Evolutionary conservation across 192 early-diverging fungal genomes (phyloP).

Genomic region (Coemansia sp.): DNA sequence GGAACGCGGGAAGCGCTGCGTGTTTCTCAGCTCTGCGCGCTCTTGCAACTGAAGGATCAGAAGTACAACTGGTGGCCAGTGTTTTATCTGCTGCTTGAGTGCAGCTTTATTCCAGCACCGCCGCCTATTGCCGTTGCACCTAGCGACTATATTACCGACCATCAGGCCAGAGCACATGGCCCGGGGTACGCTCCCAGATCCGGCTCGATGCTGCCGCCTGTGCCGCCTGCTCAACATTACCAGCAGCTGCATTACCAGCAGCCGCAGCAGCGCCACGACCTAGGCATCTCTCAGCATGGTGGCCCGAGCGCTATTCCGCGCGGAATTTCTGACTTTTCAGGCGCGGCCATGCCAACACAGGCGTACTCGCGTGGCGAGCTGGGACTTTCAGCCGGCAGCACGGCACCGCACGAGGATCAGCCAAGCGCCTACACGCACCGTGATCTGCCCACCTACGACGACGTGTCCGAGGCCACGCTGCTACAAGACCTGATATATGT

Average conservation of each 20-base stretch:
- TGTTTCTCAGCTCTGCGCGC: slow-evolving; percentile 22
- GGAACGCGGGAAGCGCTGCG: slow-evolving; percentile 26
- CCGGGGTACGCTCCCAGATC: background rate
- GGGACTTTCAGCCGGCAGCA: background rate
- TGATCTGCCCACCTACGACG: slow-evolving; percentile 34
- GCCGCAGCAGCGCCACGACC: slow-evolving; percentile 7
- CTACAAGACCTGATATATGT: slow-evolving; percentile 87
- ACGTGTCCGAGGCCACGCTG: slow-evolving; percentile 61
- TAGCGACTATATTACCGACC: slow-evolving; percentile 16
- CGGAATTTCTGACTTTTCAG: slow-evolving; percentile 2
- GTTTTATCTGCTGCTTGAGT: slow-evolving; percentile 40
- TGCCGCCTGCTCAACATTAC: background rate
- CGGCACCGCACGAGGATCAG: background rate
- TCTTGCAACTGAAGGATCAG: slow-evolving; percentile 33
- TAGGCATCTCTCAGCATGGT: background rate
- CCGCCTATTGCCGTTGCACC: slow-evolving; percentile 1
- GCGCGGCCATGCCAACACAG: background rate
- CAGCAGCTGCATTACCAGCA: no score
- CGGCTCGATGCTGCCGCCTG: background rate
- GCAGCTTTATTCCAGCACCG: slow-evolving; percentile 10
- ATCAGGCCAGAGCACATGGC: background rate
- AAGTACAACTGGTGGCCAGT: slow-evolving; percentile 46
- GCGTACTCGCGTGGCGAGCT: background rate
- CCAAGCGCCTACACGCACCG: slow-evolving; percentile 12
- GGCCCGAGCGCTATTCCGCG: slow-evolving; percentile 2